phyloP scores from a whole-genome alignment of 2,329 filamentous ascomycete species.

The Colletotrichum magnum region DNA sequence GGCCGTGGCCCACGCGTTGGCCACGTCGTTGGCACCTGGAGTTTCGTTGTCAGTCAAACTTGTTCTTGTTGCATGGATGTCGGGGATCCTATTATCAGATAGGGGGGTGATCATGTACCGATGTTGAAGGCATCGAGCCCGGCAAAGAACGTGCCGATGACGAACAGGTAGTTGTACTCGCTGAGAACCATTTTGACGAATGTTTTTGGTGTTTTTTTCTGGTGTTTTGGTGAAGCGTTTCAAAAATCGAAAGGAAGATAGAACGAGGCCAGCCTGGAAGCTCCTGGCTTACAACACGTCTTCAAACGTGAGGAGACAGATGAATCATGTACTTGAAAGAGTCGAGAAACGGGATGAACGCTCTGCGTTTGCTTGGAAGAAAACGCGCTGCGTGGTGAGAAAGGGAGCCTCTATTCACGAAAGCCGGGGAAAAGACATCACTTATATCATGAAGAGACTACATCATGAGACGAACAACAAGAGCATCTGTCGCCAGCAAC shows the following conservation, averaged over 20 bases:
- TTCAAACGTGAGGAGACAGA: background rate
- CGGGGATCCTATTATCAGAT: background rate
- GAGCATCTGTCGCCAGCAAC: too few species aligned
- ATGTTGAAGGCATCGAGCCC: conserved; percentile 78
- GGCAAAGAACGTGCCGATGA: conserved; percentile 74
- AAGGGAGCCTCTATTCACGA: background rate
- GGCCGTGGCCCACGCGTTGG: conserved; percentile 81
- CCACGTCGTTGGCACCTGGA: conserved; percentile 73
- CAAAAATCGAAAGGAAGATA: background rate
- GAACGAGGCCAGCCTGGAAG: background rate
- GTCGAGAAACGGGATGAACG: background rate
- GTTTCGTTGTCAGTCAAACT: background rate
- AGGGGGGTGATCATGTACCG: conserved; percentile 53
- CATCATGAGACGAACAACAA: background rate
- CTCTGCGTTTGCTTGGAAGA: background rate
- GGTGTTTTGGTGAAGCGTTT: background rate
- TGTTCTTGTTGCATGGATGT: background rate
- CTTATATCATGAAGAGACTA: background rate
- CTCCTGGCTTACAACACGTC: background rate
- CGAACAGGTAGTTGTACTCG: conserved; percentile 74
- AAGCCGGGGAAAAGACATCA: background rate
- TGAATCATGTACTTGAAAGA: background rate
- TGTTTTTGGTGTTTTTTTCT: background rate
- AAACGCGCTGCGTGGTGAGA: background rate
- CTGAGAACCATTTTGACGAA: conserved; percentile 48